Base-by-base conservation (phyloP, 129 eudicot genomes). In the Silybum marianum region DNA sequence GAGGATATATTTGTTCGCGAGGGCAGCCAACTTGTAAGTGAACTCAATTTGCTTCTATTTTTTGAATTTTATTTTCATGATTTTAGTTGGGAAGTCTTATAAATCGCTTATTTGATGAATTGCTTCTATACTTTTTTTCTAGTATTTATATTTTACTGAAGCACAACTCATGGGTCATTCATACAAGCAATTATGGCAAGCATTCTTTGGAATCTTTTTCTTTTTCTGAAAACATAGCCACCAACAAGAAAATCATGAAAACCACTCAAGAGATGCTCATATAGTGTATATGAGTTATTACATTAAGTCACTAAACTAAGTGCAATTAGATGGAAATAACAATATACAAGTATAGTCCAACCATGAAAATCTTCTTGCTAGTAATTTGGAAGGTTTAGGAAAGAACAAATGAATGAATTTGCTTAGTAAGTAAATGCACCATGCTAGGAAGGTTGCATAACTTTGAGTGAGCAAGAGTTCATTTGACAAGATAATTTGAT, bases 21-120 rank as follows among this genome's bases (percentile, higher is more conserved):
- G 84, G 80, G 88, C 85, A 90, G 76, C 90, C 95, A 95, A 80
- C 97, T 95, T 12, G 98, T 95, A 88, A 91, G 98, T 78, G 14
- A 25, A 71, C 72, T 67, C 69, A 80, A 71, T 62, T 16, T 40
- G 30, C 42, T 75, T 36, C 72, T 30, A 69, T 2, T 28, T 62
- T 19, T 34, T 58, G 10, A 21, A 9, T 75, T 28, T 69, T 5
- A 9, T 72, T 78, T 13, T 13, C 32, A 54, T 58, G 28, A 70
- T 25, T 60, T 58, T 38, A 60, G 69, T 60, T 77, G 73, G 54
- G 44, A 23, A 60, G 67, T 83, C 26, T 58, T 71, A 18, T 72
- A 38, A 18, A 60, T 80, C 39, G 78, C 72, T 72, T 68, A 72
- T 80, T 14, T 80, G 40, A 51, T 80, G 83, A 71, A 14, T 34